These are phyloP conservation scores for Mycena indigotica DNA, from an alignment of 768 basidiomycete species.

Conservation along the genomic window DNA sequence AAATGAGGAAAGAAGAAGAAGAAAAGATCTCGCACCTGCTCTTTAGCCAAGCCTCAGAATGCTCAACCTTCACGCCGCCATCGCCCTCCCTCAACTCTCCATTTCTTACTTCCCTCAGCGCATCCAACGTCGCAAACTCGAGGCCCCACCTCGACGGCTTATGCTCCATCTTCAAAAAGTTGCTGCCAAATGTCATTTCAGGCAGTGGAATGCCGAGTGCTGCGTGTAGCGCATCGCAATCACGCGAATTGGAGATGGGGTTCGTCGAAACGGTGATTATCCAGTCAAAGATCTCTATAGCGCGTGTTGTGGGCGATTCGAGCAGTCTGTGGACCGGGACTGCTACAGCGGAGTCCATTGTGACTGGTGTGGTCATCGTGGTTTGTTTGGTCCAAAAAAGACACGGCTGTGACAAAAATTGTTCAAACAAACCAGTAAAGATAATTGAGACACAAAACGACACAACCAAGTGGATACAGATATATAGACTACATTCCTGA, in stretches of 20 bases:
- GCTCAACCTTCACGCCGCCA: slow-evolving; percentile 91
- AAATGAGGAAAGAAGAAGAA: background rate
- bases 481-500: too few species aligned
- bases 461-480: too few species aligned
- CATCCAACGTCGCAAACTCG: slow-evolving; percentile 65
- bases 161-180: slow-evolving; percentile 71
- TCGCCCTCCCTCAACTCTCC: slow-evolving; percentile 79
- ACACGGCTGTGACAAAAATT: background rate
- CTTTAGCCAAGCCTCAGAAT: slow-evolving; percentile 92
- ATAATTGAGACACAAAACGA: too few species aligned
- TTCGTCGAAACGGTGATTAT: slow-evolving; percentile 67
- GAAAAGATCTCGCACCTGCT: slow-evolving; percentile 62
- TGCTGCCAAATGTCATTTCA: slow-evolving; percentile 96
- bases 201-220: slow-evolving; percentile 78
- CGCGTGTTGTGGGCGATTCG: slow-evolving; percentile 71
- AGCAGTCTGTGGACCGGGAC: slow-evolving; percentile 64
- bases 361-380: slow-evolving; percentile 12
- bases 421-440: too few species aligned
- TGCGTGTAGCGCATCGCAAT: slow-evolving; percentile 70
- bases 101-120: slow-evolving; percentile 71
- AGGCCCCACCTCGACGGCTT: slow-evolving; percentile 63
- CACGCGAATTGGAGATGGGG: slow-evolving; percentile 77
- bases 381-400: background rate
- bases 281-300: slow-evolving; percentile 73
- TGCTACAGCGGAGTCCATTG: slow-evolving; percentile 46